Percentiles rank a stretch among this genome's conserved stretches.
Evolutionary conservation across 345 rosid genomes (phyloP).

Genomic region (Eucalyptus cloeziana): DNA sequence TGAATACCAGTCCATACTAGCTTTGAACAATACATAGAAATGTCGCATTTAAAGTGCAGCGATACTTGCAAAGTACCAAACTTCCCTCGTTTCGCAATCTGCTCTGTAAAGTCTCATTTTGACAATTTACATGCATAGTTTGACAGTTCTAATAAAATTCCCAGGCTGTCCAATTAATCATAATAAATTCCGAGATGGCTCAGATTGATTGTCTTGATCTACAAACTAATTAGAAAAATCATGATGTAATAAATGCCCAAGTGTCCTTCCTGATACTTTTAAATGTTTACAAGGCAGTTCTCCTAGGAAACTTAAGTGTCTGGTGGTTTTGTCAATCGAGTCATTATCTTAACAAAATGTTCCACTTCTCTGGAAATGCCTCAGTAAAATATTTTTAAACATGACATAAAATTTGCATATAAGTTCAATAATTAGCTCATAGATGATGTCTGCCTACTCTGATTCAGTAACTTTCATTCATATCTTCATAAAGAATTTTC

Average conservation of each 20-base stretch:
- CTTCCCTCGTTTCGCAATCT: background rate
- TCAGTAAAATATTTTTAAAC: background rate
- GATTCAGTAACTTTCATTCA: background rate
- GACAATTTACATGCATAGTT: background rate
- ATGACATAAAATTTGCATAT: background rate
- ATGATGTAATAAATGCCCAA: background rate
- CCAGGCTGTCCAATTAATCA: background rate
- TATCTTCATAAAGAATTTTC: background rate
- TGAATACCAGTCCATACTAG: background rate
- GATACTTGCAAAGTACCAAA: background rate
- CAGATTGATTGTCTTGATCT: background rate
- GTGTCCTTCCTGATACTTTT: background rate
- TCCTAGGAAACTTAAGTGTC: background rate
- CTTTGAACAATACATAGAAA: background rate
- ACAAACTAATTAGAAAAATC: background rate
- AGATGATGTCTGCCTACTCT: background rate
- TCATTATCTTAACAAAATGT: background rate
- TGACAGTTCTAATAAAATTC: background rate
- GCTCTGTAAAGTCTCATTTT: background rate
- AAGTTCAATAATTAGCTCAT: background rate
- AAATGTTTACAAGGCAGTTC: background rate
- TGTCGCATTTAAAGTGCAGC: background rate
- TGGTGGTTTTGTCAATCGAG: background rate
- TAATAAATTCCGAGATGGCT: background rate
- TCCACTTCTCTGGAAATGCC: background rate